Evolutionary conservation across 2,329 filamentous ascomycete genomes (phyloP), one percentile per base, ranked within the genome.

Genomic region (Sporothrix humicola): DNA sequence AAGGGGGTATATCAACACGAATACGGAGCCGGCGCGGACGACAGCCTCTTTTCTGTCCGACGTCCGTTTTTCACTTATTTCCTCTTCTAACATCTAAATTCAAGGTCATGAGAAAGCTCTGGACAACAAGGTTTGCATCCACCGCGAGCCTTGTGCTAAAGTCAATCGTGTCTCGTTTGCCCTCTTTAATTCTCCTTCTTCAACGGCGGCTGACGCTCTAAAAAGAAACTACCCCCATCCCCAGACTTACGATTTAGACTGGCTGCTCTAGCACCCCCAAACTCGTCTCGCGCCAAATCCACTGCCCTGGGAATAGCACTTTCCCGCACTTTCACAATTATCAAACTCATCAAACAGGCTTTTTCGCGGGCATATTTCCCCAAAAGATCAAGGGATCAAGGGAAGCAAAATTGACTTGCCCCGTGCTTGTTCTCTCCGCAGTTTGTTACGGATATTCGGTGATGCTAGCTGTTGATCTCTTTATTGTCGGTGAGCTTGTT

Each of bases 91-190:
- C 31, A 37, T 37, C 31, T 37, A 37, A 37, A 37, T 42, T 42
- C 4, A 13, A 58, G 56, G 56, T 58, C 56, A 58, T 58, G 56
- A 26, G 42, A 26, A 65, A 44, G n/a, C 61, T 26, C n/a, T 23
- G 12, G 61, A 65, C 42, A 65, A 26, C 61, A 26, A 9, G 42
- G 61, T 48, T 26, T 26, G 42, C 20, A 23, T 26, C n/a, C 10
- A 68, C 65, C 65, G 46, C 65, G 65, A 68, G 65, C 65, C 65
- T 68, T 52, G 46, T 68, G 31, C 59, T 3, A 15, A 56, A 7
- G 23, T 46, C 44, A n/a, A 5, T 52, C 13, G 13, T 56, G 10
- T 56, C 17, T 56, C n/a, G 15, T 23, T 9, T 17, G 3, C 52
- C 52, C n/a, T 23, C 3, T 56, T 20, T 58, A 23, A 23, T 58